phyloP scores from a whole-genome alignment of 768 basidiomycete genomes.

The Naganishia friedmannii region DNA sequence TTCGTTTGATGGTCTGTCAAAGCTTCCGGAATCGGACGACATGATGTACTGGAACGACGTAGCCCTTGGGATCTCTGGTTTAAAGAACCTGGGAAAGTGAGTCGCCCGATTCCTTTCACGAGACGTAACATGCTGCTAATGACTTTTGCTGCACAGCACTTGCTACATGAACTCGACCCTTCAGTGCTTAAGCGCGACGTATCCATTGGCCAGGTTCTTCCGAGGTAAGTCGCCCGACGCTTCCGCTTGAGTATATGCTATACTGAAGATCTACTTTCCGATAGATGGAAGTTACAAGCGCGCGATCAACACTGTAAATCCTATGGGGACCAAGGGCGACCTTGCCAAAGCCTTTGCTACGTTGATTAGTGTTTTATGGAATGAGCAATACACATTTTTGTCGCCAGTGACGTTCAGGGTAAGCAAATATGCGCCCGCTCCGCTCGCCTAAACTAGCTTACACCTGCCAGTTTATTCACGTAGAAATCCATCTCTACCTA shows the following conservation, averaged over 20 bases:
- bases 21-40: constrained; percentile 72
- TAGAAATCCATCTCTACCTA: constrained; percentile 63
- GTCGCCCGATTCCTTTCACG: constrained; percentile 22
- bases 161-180: constrained; percentile 99
- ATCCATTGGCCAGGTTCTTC: constrained; percentile 90
- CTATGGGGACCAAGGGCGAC: constrained; percentile 79
- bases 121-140: not conserved
- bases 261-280: not conserved
- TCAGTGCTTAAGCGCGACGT: constrained; percentile 91
- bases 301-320: constrained; percentile 73
- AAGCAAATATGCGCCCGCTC: constrained; percentile 40
- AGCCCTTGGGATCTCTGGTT: constrained; percentile 72
- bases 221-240: constrained; percentile 60
- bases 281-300: constrained; percentile 52
- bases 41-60: constrained; percentile 79
- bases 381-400: constrained; percentile 75
- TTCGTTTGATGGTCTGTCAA: constrained; percentile 55
- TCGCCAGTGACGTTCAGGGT: constrained; percentile 82
- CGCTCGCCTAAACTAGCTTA: too few relatives aligned
- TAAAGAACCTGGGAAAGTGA: constrained; percentile 73
- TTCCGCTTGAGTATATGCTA: too few relatives aligned
- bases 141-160: constrained; percentile 65
- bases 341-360: constrained; percentile 77
- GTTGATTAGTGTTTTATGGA: constrained; percentile 82
- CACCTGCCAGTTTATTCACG: not conserved